Conservation (phyloP, 257 asterid genomes). For the Ocimum tenuiflorum region DNA sequence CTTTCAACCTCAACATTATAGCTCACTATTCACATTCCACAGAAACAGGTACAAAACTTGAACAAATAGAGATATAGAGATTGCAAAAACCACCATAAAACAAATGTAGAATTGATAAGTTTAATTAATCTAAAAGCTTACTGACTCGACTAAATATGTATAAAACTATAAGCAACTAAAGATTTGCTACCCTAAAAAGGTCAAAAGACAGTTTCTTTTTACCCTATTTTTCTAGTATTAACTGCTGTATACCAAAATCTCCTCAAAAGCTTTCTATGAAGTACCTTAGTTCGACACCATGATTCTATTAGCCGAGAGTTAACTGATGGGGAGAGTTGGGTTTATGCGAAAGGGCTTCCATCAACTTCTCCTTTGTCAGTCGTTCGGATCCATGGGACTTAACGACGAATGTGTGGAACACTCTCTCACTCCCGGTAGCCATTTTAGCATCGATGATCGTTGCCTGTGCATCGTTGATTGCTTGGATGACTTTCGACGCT, state of each 20-base stretch:
- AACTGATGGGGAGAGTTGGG: conserved; percentile 28
- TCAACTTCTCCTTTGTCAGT: conserved; percentile 68
- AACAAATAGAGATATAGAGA: neutral
- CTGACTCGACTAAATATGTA: conserved; percentile 17
- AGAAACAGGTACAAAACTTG: neutral
- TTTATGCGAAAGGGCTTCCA: conserved; percentile 39
- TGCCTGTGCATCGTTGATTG: conserved; percentile 51
- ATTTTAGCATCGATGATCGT: conserved; percentile 54
- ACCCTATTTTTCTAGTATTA: conserved; percentile 31
- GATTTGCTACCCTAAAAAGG: conserved; percentile 25
- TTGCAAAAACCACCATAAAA: neutral
- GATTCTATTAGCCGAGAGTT: conserved; percentile 21
- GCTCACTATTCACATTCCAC: neutral
- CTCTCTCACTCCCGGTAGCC: conserved; percentile 46
- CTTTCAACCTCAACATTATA: neutral
- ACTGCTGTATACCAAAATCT: conserved; percentile 38
- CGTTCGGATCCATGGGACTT: conserved; percentile 53
- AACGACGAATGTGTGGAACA: conserved; percentile 69
- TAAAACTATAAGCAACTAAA: conserved; percentile 30
- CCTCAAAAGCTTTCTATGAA: conserved; percentile 21
- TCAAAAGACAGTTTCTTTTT: conserved; percentile 7
- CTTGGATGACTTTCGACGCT: conserved; percentile 51
- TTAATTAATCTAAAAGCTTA: conserved; percentile 18
- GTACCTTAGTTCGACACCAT: neutral
- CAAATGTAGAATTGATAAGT: neutral